Conservation (phyloP, 2,329 filamentous ascomycete species). For the Metarhizium album region DNA sequence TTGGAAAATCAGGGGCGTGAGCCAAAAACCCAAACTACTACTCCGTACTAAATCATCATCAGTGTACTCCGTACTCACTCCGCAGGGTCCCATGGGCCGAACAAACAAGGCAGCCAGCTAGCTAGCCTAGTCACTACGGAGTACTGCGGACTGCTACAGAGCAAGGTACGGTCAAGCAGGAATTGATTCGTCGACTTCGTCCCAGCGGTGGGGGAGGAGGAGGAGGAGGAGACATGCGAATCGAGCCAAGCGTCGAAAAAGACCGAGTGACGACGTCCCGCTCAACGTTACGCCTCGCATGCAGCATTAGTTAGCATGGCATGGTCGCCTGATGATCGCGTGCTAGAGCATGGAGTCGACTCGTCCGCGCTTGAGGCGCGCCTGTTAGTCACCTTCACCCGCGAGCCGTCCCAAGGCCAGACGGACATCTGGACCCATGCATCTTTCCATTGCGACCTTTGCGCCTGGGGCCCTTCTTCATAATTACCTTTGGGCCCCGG, state of each 20-base stretch:
- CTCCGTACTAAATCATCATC: too few species aligned
- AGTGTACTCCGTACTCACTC: too few species aligned
- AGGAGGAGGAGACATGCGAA: neutral
- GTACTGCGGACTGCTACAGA: too few species aligned
- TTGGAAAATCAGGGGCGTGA: too few species aligned
- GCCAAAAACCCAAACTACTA: too few species aligned
- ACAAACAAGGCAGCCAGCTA: too few species aligned
- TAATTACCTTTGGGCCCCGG: neutral
- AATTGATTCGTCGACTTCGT: neutral
- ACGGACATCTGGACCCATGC: neutral
- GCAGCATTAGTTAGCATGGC: neutral
- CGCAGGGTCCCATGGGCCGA: too few species aligned
- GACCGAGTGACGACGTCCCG: neutral
- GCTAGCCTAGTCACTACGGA: too few species aligned
- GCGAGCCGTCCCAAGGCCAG: neutral
- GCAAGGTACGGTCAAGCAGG: too few species aligned
- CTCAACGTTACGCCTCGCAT: neutral
- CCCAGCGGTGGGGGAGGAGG: neutral
- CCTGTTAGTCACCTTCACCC: neutral
- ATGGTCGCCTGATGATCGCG: neutral
- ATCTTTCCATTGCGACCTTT: neutral
- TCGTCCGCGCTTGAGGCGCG: neutral
- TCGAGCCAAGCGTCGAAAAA: neutral
- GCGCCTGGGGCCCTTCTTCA: too few species aligned
- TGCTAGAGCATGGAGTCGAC: neutral